phyloP scores from a whole-genome alignment of 2,329 filamentous ascomycete genomes.

The Gyromitra esculenta region DNA sequence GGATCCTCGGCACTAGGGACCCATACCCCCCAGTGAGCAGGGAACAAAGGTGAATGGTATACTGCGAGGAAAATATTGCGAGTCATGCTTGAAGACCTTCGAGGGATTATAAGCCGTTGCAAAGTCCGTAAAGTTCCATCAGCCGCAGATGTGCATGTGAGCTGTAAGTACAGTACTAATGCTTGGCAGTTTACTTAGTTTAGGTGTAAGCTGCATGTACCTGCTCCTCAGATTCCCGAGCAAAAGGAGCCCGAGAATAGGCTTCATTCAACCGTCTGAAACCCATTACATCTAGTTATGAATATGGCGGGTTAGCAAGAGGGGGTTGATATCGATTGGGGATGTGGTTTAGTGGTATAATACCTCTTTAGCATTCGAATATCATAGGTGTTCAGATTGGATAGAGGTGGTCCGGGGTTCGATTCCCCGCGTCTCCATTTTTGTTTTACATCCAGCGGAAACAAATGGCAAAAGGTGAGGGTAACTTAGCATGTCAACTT shows the following conservation, averaged over 20 bases:
- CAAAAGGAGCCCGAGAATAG: no score
- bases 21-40: constrained; percentile 12
- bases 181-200: no score
- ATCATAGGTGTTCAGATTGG: neutral
- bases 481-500: no score
- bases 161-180: no score
- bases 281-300: neutral
- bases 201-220: no score
- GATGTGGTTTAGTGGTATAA: constrained; percentile 29
- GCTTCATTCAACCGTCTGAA: neutral
- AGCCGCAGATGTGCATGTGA: no score
- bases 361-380: constrained; percentile 17
- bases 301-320: neutral
- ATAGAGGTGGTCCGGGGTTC: constrained; percentile 64
- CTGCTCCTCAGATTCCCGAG: no score
- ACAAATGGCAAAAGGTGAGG: no score
- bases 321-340: neutral
- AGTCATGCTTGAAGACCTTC: neutral
- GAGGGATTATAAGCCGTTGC: no score
- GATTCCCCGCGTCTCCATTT: constrained; percentile 65
- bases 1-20: neutral
- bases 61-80: constrained; percentile 6
- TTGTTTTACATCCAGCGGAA: no score
- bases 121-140: no score
- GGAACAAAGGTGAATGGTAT: constrained; percentile 16